Evolutionary conservation across 768 basidiomycete genomes (phyloP), one percentile per base, ranked within the genome.

Genomic region (Mycena metata): DNA sequence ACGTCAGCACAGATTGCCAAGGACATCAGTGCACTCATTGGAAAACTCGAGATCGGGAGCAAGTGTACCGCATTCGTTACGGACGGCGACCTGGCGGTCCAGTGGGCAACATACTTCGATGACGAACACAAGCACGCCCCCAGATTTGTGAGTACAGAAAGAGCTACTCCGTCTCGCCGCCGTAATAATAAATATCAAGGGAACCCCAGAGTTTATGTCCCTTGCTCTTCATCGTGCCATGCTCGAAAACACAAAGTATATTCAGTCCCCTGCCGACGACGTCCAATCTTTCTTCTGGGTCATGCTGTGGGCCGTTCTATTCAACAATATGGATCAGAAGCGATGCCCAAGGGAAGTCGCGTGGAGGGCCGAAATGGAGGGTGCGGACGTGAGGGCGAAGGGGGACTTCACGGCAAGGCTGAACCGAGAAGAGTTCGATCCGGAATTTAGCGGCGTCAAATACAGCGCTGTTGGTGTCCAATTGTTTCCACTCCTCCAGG

Each of bases 181-280:
- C n/a, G n/a, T n/a, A n/a, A n/a, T n/a, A n/a, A n/a, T n/a, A n/a
- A n/a, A n/a, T n/a, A n/a, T n/a, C n/a, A n/a, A 73, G 70, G 64
- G 70, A 1, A 69, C 72, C 11, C 35, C 19, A 2, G 64, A 71
- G 36, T 71, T 71, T 54, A 73, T 73, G 72, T 73, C 72, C 6
- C 21, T 47, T 5, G n/a, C 15, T 3, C 43, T 73, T 17, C 60
- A 51, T 5, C 0, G 19, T 6, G 43, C 69, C 26, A 60, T 60
- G 23, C 19, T 15, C 0, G 16, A 33, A 15, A 5, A 45, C 15
- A 6, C 0, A n/a, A 3, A 45, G 2, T 67, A 63, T 35, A 30
- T 73, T 8, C 72, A 69, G 0, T 71, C 67, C 0, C 70, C 72
- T 3, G 43, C 71, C 2, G 70, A 73, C 42, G 70, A 73, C 36